Conservation (phyloP, 2,329 filamentous ascomycete species). For the Aspergillus tanneri region DNA sequence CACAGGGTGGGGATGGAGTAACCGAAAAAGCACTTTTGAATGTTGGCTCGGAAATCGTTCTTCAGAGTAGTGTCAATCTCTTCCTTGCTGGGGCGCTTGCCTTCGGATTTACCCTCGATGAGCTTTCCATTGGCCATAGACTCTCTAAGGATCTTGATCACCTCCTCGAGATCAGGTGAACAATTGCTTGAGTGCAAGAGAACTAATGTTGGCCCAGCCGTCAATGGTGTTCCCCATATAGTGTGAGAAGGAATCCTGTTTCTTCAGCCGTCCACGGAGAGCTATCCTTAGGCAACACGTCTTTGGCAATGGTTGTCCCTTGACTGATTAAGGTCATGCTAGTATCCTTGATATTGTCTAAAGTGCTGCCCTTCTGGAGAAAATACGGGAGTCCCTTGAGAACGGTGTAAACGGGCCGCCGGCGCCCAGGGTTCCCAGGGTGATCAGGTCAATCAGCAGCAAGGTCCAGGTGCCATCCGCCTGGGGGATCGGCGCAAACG, state of each 20-base stretch:
- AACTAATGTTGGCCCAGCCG: constrained; percentile 9
- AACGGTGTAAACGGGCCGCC: constrained; percentile 9
- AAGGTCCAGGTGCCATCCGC: constrained; percentile 8
- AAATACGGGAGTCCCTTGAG: constrained; percentile 1
- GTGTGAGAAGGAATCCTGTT: constrained; percentile 12
- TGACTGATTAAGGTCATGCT: constrained; percentile 11
- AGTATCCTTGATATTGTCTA: constrained; percentile 12
- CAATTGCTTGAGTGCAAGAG: background rate
- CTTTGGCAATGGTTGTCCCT: constrained; percentile 13
- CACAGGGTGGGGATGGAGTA: constrained; percentile 16
- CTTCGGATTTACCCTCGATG: constrained; percentile 7
- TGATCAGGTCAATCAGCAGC: constrained; percentile 13
- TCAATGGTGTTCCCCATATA: constrained; percentile 12
- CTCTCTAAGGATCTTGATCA: background rate
- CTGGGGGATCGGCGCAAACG: background rate
- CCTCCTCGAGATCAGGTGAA: constrained; percentile 1
- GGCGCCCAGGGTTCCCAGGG: constrained; percentile 10
- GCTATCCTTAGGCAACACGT: constrained; percentile 1
- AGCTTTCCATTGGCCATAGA: constrained; percentile 12
- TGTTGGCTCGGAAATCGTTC: constrained; percentile 1
- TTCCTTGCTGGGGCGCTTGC: background rate
- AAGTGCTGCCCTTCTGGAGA: background rate
- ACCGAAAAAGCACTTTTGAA: constrained; percentile 10
- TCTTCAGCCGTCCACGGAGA: constrained; percentile 6
- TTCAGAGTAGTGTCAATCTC: background rate